These are phyloP conservation scores for Panaeolus papilionaceus DNA, from an alignment of 768 basidiomycete genomes.

Conservation along the genomic window DNA sequence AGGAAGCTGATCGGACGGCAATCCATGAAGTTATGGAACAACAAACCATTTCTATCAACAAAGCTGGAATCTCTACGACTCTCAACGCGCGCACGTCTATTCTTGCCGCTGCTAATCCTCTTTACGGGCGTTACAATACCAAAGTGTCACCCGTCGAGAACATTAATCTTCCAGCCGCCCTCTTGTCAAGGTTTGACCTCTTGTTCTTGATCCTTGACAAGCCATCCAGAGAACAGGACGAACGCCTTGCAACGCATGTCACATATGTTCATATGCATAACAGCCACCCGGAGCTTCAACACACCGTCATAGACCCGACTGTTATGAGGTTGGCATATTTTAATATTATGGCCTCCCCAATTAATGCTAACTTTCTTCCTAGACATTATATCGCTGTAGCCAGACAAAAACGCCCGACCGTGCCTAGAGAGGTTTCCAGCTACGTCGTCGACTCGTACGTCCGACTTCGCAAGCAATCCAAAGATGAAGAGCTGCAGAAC, in stretches of 20 bases:
- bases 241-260: slow-evolving; percentile 94
- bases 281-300: slow-evolving; percentile 82
- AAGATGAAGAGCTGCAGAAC: slow-evolving; percentile 88
- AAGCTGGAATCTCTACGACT: slow-evolving; percentile 98
- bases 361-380: slow-evolving; percentile 20
- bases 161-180: slow-evolving; percentile 97
- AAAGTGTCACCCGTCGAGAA: slow-evolving; percentile 98
- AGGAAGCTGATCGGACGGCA: slow-evolving; percentile 94
- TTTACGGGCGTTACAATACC: slow-evolving; percentile 98
- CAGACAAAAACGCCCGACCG: slow-evolving; percentile 86
- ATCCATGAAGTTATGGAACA: slow-evolving; percentile 99
- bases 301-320: slow-evolving; percentile 84
- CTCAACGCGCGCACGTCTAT: slow-evolving; percentile 97
- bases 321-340: slow-evolving; percentile 76
- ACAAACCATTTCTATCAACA: slow-evolving; percentile 99
- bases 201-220: slow-evolving; percentile 98
- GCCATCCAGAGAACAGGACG: slow-evolving; percentile 93
- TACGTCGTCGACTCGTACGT: slow-evolving; percentile 97
- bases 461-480: slow-evolving; percentile 89
- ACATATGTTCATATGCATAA: slow-evolving; percentile 99
- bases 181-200: slow-evolving; percentile 95
- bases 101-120: slow-evolving; percentile 96
- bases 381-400: slow-evolving; percentile 97
- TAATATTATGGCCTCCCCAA: background rate
- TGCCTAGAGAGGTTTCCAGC: slow-evolving; percentile 85